phyloP scores from a whole-genome alignment of 176 grass and related monocot species.

The Chrysopogon serrulatus region DNA sequence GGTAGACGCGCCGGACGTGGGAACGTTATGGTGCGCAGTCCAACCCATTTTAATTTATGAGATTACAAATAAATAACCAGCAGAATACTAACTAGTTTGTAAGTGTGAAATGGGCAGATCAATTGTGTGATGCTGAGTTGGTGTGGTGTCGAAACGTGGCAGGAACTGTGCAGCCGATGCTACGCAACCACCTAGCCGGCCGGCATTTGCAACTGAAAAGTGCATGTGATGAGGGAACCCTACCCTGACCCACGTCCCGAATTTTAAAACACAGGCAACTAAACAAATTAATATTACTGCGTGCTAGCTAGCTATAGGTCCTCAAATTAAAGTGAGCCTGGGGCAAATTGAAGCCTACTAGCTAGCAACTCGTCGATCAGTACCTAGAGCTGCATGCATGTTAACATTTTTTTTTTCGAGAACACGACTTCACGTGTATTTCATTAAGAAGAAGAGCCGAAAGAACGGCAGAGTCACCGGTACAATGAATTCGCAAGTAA shows the following conservation, averaged over 20 bases:
- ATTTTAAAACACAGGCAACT: slow-evolving; percentile 7
- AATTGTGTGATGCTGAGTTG: not conserved
- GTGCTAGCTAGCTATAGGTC: not conserved
- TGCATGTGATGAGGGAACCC: slow-evolving; percentile 30
- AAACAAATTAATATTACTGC: not conserved
- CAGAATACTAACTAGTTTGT: too few species aligned
- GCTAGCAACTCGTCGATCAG: not conserved
- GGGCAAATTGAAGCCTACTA: not conserved
- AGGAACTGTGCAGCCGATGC: not conserved
- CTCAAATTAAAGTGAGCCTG: not conserved
- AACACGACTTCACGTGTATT: too few species aligned
- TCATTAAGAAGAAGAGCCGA: too few species aligned
- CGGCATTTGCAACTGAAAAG: slow-evolving; percentile 27
- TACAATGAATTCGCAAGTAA: too few species aligned
- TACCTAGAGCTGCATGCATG: not conserved
- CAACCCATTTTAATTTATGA: not conserved
- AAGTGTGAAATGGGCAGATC: not conserved
- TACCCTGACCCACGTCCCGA: not conserved
- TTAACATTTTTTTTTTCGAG: too few species aligned
- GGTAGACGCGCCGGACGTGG: not conserved
- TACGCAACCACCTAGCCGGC: slow-evolving; percentile 18
- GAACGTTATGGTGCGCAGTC: not conserved
- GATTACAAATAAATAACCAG: too few species aligned
- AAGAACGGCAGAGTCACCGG: too few species aligned
- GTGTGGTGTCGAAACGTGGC: slow-evolving; percentile 45